These are phyloP conservation scores for Drechslerella dactyloides DNA, from an alignment of 2,329 filamentous ascomycete genomes.

Conservation along the genomic window DNA sequence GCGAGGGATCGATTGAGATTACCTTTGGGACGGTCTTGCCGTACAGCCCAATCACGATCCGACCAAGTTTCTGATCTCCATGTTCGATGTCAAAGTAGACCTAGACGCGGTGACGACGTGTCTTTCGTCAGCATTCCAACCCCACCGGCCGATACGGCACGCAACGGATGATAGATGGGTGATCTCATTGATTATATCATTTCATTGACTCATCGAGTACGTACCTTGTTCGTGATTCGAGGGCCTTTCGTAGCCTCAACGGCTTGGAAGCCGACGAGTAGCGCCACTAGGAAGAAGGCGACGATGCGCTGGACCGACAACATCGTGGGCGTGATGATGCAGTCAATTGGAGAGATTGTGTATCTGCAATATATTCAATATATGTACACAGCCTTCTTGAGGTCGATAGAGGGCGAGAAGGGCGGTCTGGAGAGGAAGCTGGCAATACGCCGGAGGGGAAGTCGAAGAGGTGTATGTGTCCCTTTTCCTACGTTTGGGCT, in stretches of 20 bases:
- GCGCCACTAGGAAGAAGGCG: conserved; percentile 76
- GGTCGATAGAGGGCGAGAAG: background rate
- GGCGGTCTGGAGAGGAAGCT: too few species aligned
- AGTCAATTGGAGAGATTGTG: background rate
- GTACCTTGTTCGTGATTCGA: conserved; percentile 95
- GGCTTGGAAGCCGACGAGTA: conserved; percentile 76
- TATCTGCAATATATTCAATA: background rate
- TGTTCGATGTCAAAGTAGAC: conserved; percentile 84
- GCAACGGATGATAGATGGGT: background rate
- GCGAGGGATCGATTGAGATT: conserved; percentile 52
- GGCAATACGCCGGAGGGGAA: background rate
- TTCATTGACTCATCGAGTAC: conserved; percentile 57
- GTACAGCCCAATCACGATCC: conserved; percentile 81
- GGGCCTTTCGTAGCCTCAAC: conserved; percentile 81
- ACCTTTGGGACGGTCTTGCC: conserved; percentile 81
- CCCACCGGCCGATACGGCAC: background rate
- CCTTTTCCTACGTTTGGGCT: background rate
- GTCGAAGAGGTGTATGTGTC: background rate
- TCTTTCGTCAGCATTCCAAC: conserved; percentile 13
- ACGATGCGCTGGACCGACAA: conserved; percentile 74
- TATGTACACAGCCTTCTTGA: background rate
- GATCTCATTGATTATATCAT: conserved; percentile 2
- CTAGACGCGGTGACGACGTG: conserved; percentile 51
- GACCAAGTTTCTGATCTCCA: conserved; percentile 75
- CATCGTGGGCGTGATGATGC: conserved; percentile 64